Evolutionary conservation across 768 basidiomycete species (phyloP), one percentile per base, ranked within the genome.

Genomic region (Phallus indusiatus): DNA sequence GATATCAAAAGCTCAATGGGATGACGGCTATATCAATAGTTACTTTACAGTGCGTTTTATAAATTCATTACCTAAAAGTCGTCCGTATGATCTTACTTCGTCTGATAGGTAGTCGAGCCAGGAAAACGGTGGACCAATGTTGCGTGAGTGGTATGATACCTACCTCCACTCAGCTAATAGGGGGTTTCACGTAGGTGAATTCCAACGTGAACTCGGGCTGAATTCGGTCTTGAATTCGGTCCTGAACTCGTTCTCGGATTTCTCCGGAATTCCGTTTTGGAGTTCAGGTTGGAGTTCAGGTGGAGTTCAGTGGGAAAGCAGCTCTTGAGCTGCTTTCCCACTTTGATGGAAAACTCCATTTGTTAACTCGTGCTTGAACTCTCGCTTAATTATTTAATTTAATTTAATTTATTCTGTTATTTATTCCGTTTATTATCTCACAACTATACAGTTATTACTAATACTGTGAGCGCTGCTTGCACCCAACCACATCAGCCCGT

Each of bases 1-100:
- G 22, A 63, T 66, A 20, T 60, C 62, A 9, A 49, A 53, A 14
- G 65, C 65, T 11, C 65, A 66, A 54, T 64, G 64, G 17, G 60
- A 65, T 9, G 65, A 66, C 54, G 65, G 65, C 17, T 66, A 66
- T 53, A 61, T 66, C 34, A 66, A 66, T 36, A 63, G 62, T 1
- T 63, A 66, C 62, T 66, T 63, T 34, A 66, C 65, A 7, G 65
- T 64, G 20, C 1, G 60, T 47, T 16, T 2, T 18, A 14, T 20
- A 18, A 34, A 28, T 61, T 18, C n/a, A 4, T 21, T 3, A 48
- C 21, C 11, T 12, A 8, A 1, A 11, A 22, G 35, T 3, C 10
- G 7, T 34, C 52, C 52, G 1, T 18, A 21, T 9, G 46, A 12
- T 28, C 28, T n/a, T n/a, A n/a, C 28, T 28, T 28, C 28, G 28